Percentiles rank a stretch among this genome's conserved stretches.
Conservation (phyloP, 23 red algal species). For the Chondrus crispus region DNA sequence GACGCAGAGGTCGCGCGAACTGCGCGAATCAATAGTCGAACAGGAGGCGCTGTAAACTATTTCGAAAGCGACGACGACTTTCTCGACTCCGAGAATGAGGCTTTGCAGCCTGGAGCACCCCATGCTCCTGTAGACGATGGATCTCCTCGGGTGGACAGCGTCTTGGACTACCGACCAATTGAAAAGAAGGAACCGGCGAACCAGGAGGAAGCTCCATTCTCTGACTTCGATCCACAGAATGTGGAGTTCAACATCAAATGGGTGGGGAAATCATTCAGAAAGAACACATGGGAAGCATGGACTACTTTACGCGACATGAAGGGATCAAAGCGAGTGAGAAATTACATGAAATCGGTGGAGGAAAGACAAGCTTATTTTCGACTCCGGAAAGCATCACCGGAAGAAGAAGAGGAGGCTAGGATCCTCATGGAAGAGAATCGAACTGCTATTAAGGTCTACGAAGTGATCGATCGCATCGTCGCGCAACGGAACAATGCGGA, state of each 20-base stretch:
- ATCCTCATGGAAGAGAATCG: constrained; percentile 53
- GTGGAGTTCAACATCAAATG: constrained; percentile 92
- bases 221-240: constrained; percentile 60
- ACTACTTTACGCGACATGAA: constrained; percentile 42
- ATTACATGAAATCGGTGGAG: constrained; percentile 74
- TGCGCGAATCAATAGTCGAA: constrained; percentile 37
- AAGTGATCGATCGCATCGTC: constrained; percentile 76
- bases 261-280: constrained; percentile 54
- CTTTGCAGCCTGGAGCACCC: neutral
- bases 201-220: constrained; percentile 15
- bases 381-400: constrained; percentile 45
- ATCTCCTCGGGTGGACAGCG: constrained; percentile 17
- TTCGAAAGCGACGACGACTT: constrained; percentile 41
- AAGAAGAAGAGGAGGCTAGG: constrained; percentile 70
- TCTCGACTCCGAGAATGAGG: constrained; percentile 24
- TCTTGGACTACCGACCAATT: constrained; percentile 49
- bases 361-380: constrained; percentile 12
- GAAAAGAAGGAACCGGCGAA: neutral
- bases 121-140: neutral
- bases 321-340: constrained; percentile 76
- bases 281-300: constrained; percentile 72
- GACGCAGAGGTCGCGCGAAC: constrained; percentile 41
- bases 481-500: constrained; percentile 48
- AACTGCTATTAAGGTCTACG: constrained; percentile 41
- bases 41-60: constrained; percentile 50